Percentiles rank a stretch among this genome's conserved stretches.
Evolutionary conservation across 345 rosid genomes (phyloP).

Genomic region (Salix koriyanagi): DNA sequence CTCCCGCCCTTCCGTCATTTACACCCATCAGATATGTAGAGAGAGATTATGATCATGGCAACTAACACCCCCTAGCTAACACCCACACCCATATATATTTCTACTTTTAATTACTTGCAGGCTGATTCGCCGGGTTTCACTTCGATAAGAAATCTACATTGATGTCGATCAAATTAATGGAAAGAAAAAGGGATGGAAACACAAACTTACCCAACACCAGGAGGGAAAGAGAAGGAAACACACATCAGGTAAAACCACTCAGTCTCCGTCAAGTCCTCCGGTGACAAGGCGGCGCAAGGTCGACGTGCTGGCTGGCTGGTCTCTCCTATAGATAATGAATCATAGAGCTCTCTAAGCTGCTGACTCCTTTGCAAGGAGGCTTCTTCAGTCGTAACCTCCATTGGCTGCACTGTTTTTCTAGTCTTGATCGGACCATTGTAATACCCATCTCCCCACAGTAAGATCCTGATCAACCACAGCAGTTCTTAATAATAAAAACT

Average conservation of each 20-base stretch:
- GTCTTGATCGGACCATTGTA: slow-evolving; percentile 98
- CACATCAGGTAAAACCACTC: slow-evolving; percentile 99
- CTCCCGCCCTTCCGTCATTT: neutral
- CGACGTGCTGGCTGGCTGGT: slow-evolving; percentile 62
- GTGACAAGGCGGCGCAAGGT: slow-evolving; percentile 79
- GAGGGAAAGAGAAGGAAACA: slow-evolving; percentile 85
- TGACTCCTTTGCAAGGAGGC: slow-evolving; percentile 89
- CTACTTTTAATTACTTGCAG: slow-evolving; percentile 21
- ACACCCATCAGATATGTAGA: neutral
- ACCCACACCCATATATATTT: neutral
- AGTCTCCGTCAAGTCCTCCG: slow-evolving; percentile 92
- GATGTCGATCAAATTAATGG: slow-evolving; percentile 12
- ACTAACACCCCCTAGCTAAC: neutral
- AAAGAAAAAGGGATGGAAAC: neutral
- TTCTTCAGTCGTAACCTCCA: slow-evolving; percentile 87
- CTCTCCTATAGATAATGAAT: slow-evolving; percentile 73
- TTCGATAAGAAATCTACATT: slow-evolving; percentile 15
- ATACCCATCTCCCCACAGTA: slow-evolving; percentile 89
- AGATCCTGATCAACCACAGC: slow-evolving; percentile 36
- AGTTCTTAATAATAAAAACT: neutral
- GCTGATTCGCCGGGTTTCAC: slow-evolving; percentile 11
- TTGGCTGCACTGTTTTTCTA: slow-evolving; percentile 88
- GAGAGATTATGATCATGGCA: no score
- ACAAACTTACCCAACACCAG: slow-evolving; percentile 68
- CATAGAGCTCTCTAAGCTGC: slow-evolving; percentile 88